Evolutionary conservation across 1,284 basidiomycete species (phyloP), one percentile per base, ranked within the genome.

Genomic region (Irpex lacteus): DNA sequence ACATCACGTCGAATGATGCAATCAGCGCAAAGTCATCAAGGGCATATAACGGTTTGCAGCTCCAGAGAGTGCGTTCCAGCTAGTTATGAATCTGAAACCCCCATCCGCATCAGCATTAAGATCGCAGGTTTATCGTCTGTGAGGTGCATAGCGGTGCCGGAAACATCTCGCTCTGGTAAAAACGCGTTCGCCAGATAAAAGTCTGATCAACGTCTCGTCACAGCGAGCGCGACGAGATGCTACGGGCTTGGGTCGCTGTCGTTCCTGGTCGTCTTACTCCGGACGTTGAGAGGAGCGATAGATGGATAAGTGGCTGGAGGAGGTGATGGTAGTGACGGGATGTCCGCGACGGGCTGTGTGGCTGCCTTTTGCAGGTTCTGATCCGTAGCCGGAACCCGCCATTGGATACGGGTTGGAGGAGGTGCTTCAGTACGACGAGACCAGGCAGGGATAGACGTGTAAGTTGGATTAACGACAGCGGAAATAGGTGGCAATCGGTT

Each of bases 271-370:
- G 54, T 56, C 54, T 36, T 56, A 21, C 21, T 56, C 13, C 54
- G 54, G 54, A 56, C 19, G 54, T 56, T 56, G 54, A 56, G 54
- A 34, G 54, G 54, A 56, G 54, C 54, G 18, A 56, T 26, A 36
- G 54, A 56, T 56, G 54, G 32, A 34, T 11, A 36, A 56, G 34
- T 34, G 26, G 34, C 13, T 9, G 54, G 54, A 36, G 32, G 21
- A 36, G 34, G 26, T 56, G 54, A 56, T 56, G 54, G 54, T 56
- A 34, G 54, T 21, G 32, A 34, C 26, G 32, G 34, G 9, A 11
- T 13, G 34, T 56, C 54, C 19, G 54, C 54, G 26, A 56, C 54
- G 26, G 54, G 54, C 54, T 56, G 54, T 32, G 54, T 13, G 8
- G 26, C 9, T 15, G 13, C 54, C 8, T 9, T 26, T 18, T 19